Base-by-base conservation (phyloP, 2,329 filamentous ascomycete species). In the Chalara sp. region DNA sequence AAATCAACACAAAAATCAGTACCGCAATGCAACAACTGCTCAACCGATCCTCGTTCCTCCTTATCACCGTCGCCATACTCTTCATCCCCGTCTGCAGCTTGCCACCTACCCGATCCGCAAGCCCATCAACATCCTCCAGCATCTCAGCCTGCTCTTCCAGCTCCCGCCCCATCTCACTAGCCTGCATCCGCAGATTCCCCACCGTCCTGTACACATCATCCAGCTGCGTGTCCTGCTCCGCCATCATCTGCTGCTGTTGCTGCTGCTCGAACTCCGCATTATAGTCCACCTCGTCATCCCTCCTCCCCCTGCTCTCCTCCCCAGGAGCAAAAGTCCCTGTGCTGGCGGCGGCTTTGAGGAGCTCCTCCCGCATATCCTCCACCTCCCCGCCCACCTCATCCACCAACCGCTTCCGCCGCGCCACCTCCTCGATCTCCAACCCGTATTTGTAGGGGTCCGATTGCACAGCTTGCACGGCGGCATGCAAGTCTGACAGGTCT, bases 181-280 rank as follows among this genome's bases (percentile, higher is more conserved):
- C 95, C 75, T 97, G 93, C 65, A 86, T 78, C 50, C 92, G 77
- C 65, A 99, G 71, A 65, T 90, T 96, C 2, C 91, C 92, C 29
- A 99, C 93, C 1, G 92, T 97, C 58, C 84, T 81, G 66, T 95
- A 96, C 44, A 99, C 92, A 12, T 87, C 88, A 65, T 97, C 92
- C 1, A 99, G 77, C 61, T 93, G 87, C 70, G 91, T 78, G 66
- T 99, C 93, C 74, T 99, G 93, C 69, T 96, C 89, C 58, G 86
- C 81, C 86, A 99, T 91, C 70, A 99, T 87, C 70, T 91, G 81
- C 65, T 87, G 67, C 73, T 99, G 95, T 66, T 95, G 82, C 70
- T 93, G 85, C 68, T 95, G 86, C 74, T 97, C 92, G 63, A 95
- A 91, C 61, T 84, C 85, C 12, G 84, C 83, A 60, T 91, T 92